phyloP scores from a whole-genome alignment of 2,329 filamentous ascomycete genomes.

The Colletotrichum orchidophilum region DNA sequence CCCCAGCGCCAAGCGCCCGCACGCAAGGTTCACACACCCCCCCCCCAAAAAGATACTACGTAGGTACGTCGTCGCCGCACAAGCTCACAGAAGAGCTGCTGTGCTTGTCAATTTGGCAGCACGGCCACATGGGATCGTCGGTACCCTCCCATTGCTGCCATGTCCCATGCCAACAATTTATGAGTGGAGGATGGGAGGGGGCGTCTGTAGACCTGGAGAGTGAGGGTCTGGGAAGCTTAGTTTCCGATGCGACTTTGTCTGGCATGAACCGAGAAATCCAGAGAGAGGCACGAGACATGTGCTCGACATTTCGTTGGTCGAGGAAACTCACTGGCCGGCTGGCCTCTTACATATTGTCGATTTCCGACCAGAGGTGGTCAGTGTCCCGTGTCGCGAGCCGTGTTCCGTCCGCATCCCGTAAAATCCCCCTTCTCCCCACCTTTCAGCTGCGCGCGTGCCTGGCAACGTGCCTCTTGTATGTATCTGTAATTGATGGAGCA shows the following conservation, averaged over 20 bases:
- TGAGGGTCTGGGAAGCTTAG: background rate
- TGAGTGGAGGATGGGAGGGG: background rate
- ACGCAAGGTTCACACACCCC: background rate
- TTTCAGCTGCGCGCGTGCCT: background rate
- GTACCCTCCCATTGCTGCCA: background rate
- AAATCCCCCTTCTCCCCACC: background rate
- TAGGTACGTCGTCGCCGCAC: too few species aligned
- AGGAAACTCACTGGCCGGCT: background rate
- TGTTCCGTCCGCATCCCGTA: background rate
- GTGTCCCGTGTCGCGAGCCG: constrained; percentile 2
- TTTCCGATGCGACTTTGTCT: background rate
- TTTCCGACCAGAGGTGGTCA: background rate
- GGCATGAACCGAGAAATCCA: background rate
- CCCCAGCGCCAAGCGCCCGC: constrained; percentile 9
- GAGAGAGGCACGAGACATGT: constrained; percentile 30
- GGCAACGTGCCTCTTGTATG: constrained; percentile 1
- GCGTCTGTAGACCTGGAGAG: background rate
- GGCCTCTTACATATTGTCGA: background rate
- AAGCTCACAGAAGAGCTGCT: too few species aligned
- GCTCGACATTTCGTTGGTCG: constrained; percentile 18
- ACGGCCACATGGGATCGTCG: constrained; percentile 21
- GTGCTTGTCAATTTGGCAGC: constrained; percentile 19
- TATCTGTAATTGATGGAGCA: background rate
- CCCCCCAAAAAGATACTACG: too few species aligned
- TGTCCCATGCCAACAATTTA: constrained; percentile 23